Percentiles rank a stretch among this genome's conserved stretches.
Conservation (phyloP, 1,139 yeast genomes). For the Keqinozyma sinolaborantium region DNA sequence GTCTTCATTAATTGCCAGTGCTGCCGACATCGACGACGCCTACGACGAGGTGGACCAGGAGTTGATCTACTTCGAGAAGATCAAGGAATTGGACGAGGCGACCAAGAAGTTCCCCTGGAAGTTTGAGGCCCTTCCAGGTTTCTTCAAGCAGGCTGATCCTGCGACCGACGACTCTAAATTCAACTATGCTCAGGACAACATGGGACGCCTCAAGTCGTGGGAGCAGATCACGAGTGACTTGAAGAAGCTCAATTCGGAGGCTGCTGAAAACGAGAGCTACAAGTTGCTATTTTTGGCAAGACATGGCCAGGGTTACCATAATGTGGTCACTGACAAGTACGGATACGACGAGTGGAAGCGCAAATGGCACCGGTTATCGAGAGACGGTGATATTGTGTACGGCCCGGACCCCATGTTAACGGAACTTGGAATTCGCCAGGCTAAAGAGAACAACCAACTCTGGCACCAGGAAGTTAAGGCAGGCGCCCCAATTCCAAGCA, state of each 20-base stretch:
- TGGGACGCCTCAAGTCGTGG: slow-evolving; percentile 52
- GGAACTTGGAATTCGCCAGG: slow-evolving; percentile 47
- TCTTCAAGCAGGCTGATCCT: slow-evolving; percentile 50
- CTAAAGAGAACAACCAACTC: slow-evolving; percentile 41
- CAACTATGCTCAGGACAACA: slow-evolving; percentile 44
- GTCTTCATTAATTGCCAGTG: slow-evolving; percentile 33
- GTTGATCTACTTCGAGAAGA: slow-evolving; percentile 5
- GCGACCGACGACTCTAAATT: slow-evolving; percentile 48
- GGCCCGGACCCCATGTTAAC: slow-evolving; percentile 72
- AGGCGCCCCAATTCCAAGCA: slow-evolving; percentile 56
- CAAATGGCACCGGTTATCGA: slow-evolving; percentile 52
- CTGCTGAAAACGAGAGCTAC: slow-evolving; percentile 38
- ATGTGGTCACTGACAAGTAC: slow-evolving; percentile 53
- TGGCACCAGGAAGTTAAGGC: slow-evolving; percentile 44
- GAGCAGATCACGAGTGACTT: slow-evolving; percentile 32
- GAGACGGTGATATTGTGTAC: slow-evolving; percentile 56
- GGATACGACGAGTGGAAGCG: slow-evolving; percentile 59
- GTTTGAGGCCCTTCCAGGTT: slow-evolving; percentile 49
- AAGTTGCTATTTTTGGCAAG: slow-evolving; percentile 64
- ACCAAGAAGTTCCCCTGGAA: slow-evolving; percentile 26
- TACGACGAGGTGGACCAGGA: slow-evolving; percentile 17
- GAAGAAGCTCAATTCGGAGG: slow-evolving; percentile 31
- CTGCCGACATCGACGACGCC: slow-evolving; percentile 33
- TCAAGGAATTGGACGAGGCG: slow-evolving; percentile 4
- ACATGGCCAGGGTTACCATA: slow-evolving; percentile 81